These are phyloP conservation scores for Scutellaria barbata DNA, from an alignment of 257 asterid species.

Conservation along the genomic window DNA sequence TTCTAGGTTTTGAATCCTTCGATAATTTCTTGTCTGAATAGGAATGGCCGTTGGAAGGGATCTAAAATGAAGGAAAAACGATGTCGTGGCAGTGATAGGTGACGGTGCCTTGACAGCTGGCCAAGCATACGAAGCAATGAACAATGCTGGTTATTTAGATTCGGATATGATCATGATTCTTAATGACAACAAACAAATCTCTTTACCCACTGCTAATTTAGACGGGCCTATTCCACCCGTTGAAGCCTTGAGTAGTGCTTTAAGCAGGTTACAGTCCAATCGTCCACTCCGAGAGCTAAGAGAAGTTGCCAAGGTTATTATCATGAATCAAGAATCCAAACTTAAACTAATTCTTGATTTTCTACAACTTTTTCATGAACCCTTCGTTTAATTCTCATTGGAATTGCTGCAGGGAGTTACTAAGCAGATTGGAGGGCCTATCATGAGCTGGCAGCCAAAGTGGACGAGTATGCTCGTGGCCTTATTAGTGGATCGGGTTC, in stretches of 20 bases:
- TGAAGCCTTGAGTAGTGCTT: conserved; percentile 60
- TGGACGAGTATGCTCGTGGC: conserved; percentile 29
- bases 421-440: conserved; percentile 30
- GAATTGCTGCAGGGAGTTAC: conserved; percentile 26
- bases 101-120: conserved; percentile 75
- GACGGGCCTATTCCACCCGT: conserved; percentile 63
- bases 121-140: conserved; percentile 69
- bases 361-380: neutral
- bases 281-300: conserved; percentile 33
- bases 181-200: conserved; percentile 51
- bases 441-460: conserved; percentile 27
- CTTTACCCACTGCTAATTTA: conserved; percentile 27
- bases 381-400: too few species aligned
- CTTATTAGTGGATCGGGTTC: conserved; percentile 31
- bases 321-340: conserved; percentile 1
- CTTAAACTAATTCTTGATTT: neutral
- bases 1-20: neutral
- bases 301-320: conserved; percentile 36
- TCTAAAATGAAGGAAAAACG: conserved; percentile 51
- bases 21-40: conserved; percentile 17
- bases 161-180: conserved; percentile 67
- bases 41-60: conserved; percentile 71
- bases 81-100: conserved; percentile 60
- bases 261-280: conserved; percentile 50
- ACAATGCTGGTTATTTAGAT: conserved; percentile 63